phyloP scores from a whole-genome alignment of 2,329 filamentous ascomycete species.

The Verticillium alfalfae region DNA sequence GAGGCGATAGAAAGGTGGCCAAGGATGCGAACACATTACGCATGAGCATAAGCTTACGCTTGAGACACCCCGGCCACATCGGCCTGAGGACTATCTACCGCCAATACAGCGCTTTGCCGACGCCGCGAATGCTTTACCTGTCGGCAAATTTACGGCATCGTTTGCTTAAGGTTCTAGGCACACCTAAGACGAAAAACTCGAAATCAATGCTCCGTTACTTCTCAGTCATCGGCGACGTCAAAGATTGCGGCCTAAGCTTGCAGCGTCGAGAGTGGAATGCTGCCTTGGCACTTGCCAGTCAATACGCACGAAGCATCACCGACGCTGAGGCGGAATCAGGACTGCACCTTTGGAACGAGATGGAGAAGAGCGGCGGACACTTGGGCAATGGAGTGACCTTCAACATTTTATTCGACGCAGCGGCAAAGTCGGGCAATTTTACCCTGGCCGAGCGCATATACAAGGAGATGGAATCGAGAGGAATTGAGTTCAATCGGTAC shows the following conservation, averaged over 20 bases:
- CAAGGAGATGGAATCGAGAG: conserved; percentile 69
- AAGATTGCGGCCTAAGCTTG: conserved; percentile 65
- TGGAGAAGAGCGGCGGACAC: conserved; percentile 69
- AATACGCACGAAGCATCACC: conserved; percentile 57
- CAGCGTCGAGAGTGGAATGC: conserved; percentile 72
- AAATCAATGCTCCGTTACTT: conserved; percentile 77
- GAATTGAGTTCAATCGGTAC: conserved; percentile 66
- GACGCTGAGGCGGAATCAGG: conserved; percentile 60
- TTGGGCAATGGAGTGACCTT: conserved; percentile 75
- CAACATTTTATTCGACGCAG: conserved; percentile 86
- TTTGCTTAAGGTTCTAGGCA: conserved; percentile 64
- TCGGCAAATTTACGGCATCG: conserved; percentile 49
- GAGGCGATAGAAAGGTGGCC: conserved; percentile 26
- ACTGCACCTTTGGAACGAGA: conserved; percentile 78
- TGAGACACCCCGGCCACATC: conserved; percentile 33
- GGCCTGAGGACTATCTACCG: conserved; percentile 41
- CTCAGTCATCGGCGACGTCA: conserved; percentile 76
- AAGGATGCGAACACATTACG: conserved; percentile 31
- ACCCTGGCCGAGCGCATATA: conserved; percentile 78
- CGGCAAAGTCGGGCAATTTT: conserved; percentile 80
- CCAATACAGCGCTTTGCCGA: conserved; percentile 43
- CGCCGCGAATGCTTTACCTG: conserved; percentile 46
- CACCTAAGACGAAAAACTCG: conserved; percentile 49
- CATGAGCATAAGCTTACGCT: conserved; percentile 30
- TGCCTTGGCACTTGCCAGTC: conserved; percentile 73